phyloP scores from a whole-genome alignment of 257 asterid genomes.

The Scutellaria minor region DNA sequence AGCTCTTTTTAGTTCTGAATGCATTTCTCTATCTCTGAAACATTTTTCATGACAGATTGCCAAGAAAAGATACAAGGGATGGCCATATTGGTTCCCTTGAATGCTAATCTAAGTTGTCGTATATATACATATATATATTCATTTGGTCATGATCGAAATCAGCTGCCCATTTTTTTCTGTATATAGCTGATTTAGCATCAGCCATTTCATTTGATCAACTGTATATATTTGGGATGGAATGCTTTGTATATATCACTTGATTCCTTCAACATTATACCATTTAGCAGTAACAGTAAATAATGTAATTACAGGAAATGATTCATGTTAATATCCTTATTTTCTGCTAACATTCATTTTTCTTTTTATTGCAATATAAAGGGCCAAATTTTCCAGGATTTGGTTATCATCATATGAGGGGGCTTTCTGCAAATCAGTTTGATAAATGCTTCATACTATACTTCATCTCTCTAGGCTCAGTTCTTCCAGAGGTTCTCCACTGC shows the following conservation, averaged over 20 bases:
- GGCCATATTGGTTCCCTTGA: conserved; percentile 21
- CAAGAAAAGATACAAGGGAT: conserved; percentile 29
- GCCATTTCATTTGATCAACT: conserved; percentile 20
- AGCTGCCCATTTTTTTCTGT: conserved; percentile 26
- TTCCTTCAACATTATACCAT: neutral
- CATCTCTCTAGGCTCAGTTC: conserved; percentile 6
- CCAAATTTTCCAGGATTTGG: conserved; percentile 25
- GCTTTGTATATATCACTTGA: conserved; percentile 19
- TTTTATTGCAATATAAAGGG: conserved; percentile 16
- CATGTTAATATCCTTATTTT: neutral
- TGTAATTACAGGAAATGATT: neutral
- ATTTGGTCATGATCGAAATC: conserved; percentile 17
- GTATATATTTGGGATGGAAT: conserved; percentile 33
- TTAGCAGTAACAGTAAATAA: conserved; percentile 20
- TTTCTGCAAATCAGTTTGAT: conserved; percentile 23
- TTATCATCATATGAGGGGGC: conserved; percentile 14
- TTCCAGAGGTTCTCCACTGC: neutral
- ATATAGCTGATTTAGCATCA: conserved; percentile 10
- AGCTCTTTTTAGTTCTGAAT: conserved; percentile 28
- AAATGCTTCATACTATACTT: neutral
- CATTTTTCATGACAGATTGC: conserved; percentile 34
- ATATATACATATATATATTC: neutral
- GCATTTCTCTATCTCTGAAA: conserved; percentile 14
- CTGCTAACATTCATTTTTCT: neutral
- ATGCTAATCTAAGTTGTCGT: conserved; percentile 16